These are phyloP conservation scores for Amaranthus palmeri DNA, from an alignment of 148 eudicot species.

Conservation along the genomic window DNA sequence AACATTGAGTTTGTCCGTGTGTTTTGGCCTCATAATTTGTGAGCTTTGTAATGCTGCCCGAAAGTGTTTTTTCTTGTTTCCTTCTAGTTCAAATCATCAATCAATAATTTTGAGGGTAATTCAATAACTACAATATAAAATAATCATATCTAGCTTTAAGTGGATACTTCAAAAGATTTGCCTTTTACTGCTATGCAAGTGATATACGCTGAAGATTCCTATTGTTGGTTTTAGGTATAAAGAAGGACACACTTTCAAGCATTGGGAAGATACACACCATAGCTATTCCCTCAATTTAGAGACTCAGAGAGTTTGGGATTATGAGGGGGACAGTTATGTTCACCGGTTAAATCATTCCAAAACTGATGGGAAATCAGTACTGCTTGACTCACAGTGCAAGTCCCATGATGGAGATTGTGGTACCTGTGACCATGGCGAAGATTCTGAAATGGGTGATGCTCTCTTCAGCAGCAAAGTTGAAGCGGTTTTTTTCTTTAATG, in stretches of 20 bases:
- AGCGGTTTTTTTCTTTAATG: constrained; percentile 39
- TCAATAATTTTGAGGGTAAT: too few relatives aligned
- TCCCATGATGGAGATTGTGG: constrained; percentile 62
- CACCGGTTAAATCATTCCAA: constrained; percentile 87
- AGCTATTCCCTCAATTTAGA: constrained; percentile 85
- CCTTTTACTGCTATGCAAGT: not conserved
- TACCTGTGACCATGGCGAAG: constrained; percentile 62
- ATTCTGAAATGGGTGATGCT: constrained; percentile 63
- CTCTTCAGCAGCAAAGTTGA: constrained; percentile 83
- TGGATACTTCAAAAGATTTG: not conserved
- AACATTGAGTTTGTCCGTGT: too few relatives aligned
- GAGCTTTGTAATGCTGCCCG: too few relatives aligned
- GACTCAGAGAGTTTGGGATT: constrained; percentile 95
- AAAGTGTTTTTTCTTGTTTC: too few relatives aligned
- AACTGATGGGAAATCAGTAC: constrained; percentile 62
- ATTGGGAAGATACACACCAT: constrained; percentile 80
- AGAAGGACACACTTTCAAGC: constrained; percentile 71
- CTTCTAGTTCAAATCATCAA: too few relatives aligned
- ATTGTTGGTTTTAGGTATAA: constrained; percentile 55
- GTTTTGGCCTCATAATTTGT: too few relatives aligned
- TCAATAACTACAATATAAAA: too few relatives aligned
- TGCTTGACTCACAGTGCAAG: constrained; percentile 39
- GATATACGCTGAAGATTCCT: not conserved
- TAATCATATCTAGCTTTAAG: not conserved
- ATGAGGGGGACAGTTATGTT: constrained; percentile 83